Base-by-base conservation (phyloP, 305 asterid genomes). In the Rubia tinctorum region DNA sequence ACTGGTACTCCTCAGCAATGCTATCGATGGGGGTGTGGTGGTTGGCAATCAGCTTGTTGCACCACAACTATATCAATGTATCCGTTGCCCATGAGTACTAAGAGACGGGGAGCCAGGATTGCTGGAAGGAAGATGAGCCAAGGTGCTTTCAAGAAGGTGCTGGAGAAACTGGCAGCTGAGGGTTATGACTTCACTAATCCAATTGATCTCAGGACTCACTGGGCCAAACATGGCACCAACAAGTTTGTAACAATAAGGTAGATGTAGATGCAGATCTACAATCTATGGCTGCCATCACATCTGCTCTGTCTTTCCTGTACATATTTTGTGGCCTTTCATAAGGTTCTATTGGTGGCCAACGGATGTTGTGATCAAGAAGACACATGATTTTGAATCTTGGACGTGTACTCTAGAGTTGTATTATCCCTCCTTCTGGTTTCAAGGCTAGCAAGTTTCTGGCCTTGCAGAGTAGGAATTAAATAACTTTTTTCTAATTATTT, bases 151-250 rank as follows among this genome's bases (percentile, higher is more conserved):
- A 95, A 95, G 88, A 95, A 95, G 91, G 99, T 95, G 3, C 65
- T 95, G 84, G 98, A 95, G 73, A 95, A 95, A 80, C 93, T 95
- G 60, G 95, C 96, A 6, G 64, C 87, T 0, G 99, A 95, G 76
- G 94, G 92, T 55, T 92, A 87, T 81, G 83, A 86, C 82, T 89
- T 92, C 76, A 79, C 82, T 71, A 87, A 88, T 83, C 87, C 99
- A 2, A 95, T 95, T 76, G 99, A 95, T 77, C 85, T 95, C 78
- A 95, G 86, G 91, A 86, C 90, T 81, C 92, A 92, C 78, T 95
- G 99, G 99, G 99, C 99, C 11, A 95, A 95, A 79, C 99, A 95
- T 71, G 99, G 98, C 45, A 92, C 99, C 77, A 95, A 95, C 88
- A 95, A 95, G 88, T 95, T 95, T 69, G 99, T 95, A 80, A 89